Base-by-base conservation (phyloP, 805 yeast genomes). In the Metschnikowia henanensis region DNA sequence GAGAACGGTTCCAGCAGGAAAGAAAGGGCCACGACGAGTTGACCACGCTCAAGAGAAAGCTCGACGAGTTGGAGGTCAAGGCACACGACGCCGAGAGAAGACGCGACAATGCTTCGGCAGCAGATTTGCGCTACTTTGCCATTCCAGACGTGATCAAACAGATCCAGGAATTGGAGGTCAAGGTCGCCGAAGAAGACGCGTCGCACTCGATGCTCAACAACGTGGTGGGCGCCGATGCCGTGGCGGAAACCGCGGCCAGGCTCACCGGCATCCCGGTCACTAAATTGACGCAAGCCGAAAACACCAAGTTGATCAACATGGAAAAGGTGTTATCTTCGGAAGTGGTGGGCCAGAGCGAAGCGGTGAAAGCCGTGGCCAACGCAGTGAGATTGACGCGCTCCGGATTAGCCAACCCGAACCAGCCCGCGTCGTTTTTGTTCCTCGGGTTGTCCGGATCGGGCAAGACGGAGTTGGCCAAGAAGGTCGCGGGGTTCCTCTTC, bases 81-180 rank as follows among this genome's bases (percentile, higher is more conserved):
- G 98, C 98, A 4, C 77, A 73, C 43, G 98, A 94, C 68, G 99
- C 99, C 19, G 98, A 92, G 65, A 88, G 99, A 77, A 85, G 97
- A 62, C 87, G 87, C 52, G 99, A 94, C 64, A 88, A 90, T 26
- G 92, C 85, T 5, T 78, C 97, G 9, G 96, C 95, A 41, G 98
- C 99, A 17, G 99, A 94, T 68, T 77, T 94, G 64, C 80, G 96
- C 65, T 94, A 91, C 74, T 94, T 89, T 74, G 99, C 98, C 21
- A 94, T 94, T 59, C 99, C 99, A 7, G 97, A 92, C 58, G 75
- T 94, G 46, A 76, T 84, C 66, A 77, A 79, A 57, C 83, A 83
- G 60, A 92, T 94, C 50, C 81, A 67, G 39, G 81, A 79, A 53
- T 74, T 91, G 47, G 99, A 94, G 66, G 62, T 74, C 44, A 72